These are phyloP conservation scores for Phylloporus sp. DNA, from an alignment of 1,284 basidiomycete genomes.

Conservation along the genomic window DNA sequence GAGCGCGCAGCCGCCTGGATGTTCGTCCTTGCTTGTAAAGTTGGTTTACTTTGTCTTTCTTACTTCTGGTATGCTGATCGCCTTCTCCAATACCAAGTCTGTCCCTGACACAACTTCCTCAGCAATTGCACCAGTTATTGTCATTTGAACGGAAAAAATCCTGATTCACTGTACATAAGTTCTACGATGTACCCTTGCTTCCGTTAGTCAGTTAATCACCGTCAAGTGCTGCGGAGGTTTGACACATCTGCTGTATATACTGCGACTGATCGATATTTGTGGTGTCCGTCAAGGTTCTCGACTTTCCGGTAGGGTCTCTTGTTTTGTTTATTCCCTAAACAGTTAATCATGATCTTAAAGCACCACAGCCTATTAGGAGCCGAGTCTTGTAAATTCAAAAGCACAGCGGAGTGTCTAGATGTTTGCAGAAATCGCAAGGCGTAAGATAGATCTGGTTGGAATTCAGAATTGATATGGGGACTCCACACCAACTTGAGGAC, in stretches of 20 bases:
- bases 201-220: constrained; percentile 51
- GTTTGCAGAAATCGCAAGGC: no score
- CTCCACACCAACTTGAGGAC: no score
- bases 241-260: constrained; percentile 47
- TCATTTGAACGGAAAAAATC: constrained; percentile 55
- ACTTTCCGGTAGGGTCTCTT: constrained; percentile 56
- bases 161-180: constrained; percentile 60
- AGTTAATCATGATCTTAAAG: constrained; percentile 38
- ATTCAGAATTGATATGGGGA: no score
- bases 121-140: constrained; percentile 64
- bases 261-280: constrained; percentile 59
- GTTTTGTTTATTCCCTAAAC: constrained; percentile 3
- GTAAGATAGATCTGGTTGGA: no score
- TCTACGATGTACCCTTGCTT: constrained; percentile 76
- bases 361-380: constrained; percentile 44
- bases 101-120: constrained; percentile 81
- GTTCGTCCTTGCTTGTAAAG: constrained; percentile 77
- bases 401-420: no score
- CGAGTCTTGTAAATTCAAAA: no score
- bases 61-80: constrained; percentile 9
- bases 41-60: constrained; percentile 40
- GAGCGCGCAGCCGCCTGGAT: constrained; percentile 74
- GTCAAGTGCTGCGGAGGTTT: constrained; percentile 26
- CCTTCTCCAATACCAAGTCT: constrained; percentile 52
- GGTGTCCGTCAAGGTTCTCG: constrained; percentile 73